A percentile compares a stretch with the other conserved stretches of the same genome.
These are phyloP conservation scores for Fusarium paranaense DNA, from an alignment of 2,329 filamentous ascomycete species.

Conservation along the genomic window DNA sequence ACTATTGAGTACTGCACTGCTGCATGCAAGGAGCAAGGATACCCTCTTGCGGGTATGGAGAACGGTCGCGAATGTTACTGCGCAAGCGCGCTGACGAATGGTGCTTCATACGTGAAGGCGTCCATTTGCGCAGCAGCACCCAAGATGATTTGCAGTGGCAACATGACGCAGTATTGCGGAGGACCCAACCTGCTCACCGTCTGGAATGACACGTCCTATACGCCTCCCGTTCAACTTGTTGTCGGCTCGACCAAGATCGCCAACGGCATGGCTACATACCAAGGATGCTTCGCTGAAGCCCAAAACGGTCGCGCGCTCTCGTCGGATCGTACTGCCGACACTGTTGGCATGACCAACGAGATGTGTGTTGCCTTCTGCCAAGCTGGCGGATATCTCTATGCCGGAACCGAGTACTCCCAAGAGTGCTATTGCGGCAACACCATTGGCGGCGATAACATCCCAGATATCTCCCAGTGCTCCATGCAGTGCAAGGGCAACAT, in stretches of 20 bases:
- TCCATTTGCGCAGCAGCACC: slow-evolving; percentile 21
- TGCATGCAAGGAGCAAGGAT: slow-evolving; percentile 35
- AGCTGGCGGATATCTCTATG: slow-evolving; percentile 45
- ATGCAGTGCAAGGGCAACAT: slow-evolving; percentile 43
- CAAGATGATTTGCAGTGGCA: slow-evolving; percentile 37
- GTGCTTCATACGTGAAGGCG: slow-evolving; percentile 31
- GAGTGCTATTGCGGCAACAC: slow-evolving; percentile 50
- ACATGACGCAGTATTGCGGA: slow-evolving; percentile 39
- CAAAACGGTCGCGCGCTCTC: slow-evolving; percentile 30
- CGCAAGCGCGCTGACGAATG: slow-evolving; percentile 19
- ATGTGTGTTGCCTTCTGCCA: slow-evolving; percentile 47
- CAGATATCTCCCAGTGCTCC: slow-evolving; percentile 38
- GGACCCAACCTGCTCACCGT: slow-evolving; percentile 32
- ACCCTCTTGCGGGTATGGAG: slow-evolving; percentile 36
- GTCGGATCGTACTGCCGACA: slow-evolving; percentile 17
- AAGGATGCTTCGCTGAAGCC: slow-evolving; percentile 34
- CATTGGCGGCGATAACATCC: slow-evolving; percentile 21
- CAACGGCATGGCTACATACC: slow-evolving; percentile 29
- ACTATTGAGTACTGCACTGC: slow-evolving; percentile 38
- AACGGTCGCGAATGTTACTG: slow-evolving; percentile 39
- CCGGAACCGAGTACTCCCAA: slow-evolving; percentile 50
- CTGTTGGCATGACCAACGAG: slow-evolving; percentile 43
- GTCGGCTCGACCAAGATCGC: slow-evolving; percentile 33
- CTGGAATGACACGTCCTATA: slow-evolving; percentile 40
- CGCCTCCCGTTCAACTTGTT: slow-evolving; percentile 22